Evolutionary conservation across 73 alveolate genomes (phyloP).

Genomic region (Halteria grandinella): DNA sequence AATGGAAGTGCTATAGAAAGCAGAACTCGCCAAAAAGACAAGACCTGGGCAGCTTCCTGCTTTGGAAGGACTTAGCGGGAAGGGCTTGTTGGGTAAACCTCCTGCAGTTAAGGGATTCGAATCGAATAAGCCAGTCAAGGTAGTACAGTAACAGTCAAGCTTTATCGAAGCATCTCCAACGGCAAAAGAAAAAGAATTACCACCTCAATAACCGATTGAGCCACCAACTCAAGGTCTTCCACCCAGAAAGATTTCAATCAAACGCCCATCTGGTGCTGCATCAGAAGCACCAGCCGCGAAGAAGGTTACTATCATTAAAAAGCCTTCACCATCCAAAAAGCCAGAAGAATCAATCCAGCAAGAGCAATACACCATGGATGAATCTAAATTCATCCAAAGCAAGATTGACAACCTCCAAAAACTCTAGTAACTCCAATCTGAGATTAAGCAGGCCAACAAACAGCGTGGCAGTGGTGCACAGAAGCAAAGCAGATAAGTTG

Average conservation of each 20-base stretch:
- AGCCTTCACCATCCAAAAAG: not conserved
- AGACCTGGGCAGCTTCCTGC: constrained; percentile 1
- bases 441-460: constrained; percentile 2
- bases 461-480: not conserved
- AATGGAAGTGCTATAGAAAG: constrained; percentile 5
- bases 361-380: no score
- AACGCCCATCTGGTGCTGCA: no score
- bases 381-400: not conserved
- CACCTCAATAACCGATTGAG: no score
- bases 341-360: no score
- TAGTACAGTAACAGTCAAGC: not conserved
- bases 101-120: constrained; percentile 37
- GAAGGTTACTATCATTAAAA: not conserved
- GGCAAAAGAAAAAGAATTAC: no score
- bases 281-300: not conserved
- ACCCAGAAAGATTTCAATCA: no score
- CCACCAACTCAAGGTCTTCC: no score
- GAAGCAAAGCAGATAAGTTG: no score
- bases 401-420: not conserved
- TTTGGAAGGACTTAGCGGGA: not conserved
- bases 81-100: not conserved
- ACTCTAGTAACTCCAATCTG: not conserved
- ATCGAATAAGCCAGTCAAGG: constrained; percentile 24
- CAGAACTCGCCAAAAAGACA: not conserved
- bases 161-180: no score